These are phyloP conservation scores for Berberis vulgaris DNA, from an alignment of 164 flowering plant genomes.

Conservation along the genomic window DNA sequence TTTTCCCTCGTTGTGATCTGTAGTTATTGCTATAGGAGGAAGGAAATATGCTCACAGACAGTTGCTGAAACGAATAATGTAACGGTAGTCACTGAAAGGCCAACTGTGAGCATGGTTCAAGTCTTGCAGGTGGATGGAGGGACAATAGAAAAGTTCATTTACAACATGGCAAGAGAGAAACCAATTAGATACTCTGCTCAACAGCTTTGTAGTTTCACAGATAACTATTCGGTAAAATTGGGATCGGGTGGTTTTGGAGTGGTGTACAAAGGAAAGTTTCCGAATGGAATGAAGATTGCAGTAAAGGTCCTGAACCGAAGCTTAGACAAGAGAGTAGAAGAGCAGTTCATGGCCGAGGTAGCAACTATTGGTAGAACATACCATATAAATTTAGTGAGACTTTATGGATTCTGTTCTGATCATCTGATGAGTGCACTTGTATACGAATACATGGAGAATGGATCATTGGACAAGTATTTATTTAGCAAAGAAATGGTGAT, in stretches of 20 bases:
- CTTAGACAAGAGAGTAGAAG: not conserved
- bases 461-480: slow-evolving; percentile 3
- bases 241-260: slow-evolving; percentile 7
- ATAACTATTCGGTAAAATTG: not conserved
- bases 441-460: slow-evolving; percentile 1
- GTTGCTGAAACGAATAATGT: no score
- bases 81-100: no score
- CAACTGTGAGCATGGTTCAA: no score
- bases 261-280: slow-evolving; percentile 4
- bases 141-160: no score
- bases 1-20: no score
- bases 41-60: no score
- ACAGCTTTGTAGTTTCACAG: not conserved
- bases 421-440: not conserved
- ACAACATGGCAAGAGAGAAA: slow-evolving; percentile 6
- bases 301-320: not conserved
- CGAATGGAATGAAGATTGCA: slow-evolving; percentile 1
- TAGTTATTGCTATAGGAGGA: no score
- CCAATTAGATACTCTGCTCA: not conserved
- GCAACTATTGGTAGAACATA: slow-evolving; percentile 3
- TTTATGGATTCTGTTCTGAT: slow-evolving; percentile 2
- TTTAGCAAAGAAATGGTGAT: not conserved
- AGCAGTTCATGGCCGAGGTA: slow-evolving; percentile 7
- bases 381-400: slow-evolving; percentile 2
- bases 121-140: no score